Conservation (phyloP, 2,329 filamentous ascomycete genomes). For the Diaporthe longicolla region DNA sequence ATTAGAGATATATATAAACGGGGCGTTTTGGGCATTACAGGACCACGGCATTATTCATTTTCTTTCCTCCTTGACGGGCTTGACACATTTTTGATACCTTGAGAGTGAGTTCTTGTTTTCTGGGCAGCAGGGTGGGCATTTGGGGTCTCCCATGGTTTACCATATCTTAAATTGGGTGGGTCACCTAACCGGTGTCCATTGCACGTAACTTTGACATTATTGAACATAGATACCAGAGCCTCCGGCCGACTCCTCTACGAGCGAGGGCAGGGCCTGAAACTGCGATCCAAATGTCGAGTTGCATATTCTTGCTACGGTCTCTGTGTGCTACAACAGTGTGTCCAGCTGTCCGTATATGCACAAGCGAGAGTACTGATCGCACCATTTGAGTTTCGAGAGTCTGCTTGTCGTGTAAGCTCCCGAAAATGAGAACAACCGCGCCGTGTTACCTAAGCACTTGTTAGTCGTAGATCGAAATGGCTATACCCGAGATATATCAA, state of each 20-base stretch:
- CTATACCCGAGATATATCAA: not conserved
- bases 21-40: slow-evolving; percentile 41
- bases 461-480: not conserved
- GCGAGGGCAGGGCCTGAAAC: not conserved
- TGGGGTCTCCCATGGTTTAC: slow-evolving; percentile 8
- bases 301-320: not conserved
- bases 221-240: not conserved
- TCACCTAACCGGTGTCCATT: slow-evolving; percentile 7
- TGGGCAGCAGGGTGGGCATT: slow-evolving; percentile 8
- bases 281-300: not conserved
- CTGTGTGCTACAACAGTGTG: not conserved
- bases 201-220: slow-evolving; percentile 9
- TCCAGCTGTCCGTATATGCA: not conserved
- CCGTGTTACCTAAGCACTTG: too few relatives aligned
- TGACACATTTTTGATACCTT: slow-evolving; percentile 39
- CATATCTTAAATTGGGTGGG: not conserved
- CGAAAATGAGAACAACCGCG: not conserved
- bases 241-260: not conserved
- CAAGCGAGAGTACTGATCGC: not conserved
- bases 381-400: not conserved
- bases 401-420: not conserved
- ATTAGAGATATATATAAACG: slow-evolving; percentile 39
- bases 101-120: slow-evolving; percentile 19
- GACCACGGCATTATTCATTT: slow-evolving; percentile 38
- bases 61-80: not conserved